Evolutionary conservation across 2,329 filamentous ascomycete genomes (phyloP).

Genomic region (Nemania sp.): DNA sequence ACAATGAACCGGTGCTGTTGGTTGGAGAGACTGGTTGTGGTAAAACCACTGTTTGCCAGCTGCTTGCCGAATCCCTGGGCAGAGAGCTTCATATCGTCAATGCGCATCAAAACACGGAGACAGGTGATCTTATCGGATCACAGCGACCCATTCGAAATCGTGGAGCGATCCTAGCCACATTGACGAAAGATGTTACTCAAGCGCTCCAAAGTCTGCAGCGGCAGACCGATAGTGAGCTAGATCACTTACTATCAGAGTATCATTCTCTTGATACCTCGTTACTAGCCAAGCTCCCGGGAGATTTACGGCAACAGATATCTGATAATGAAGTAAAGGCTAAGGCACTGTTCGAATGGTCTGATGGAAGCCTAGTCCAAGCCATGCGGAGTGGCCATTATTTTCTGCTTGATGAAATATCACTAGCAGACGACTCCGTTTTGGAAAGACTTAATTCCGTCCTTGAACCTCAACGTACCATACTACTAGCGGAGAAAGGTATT

Average conservation of each 20-base stretch:
- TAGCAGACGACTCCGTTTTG: conserved; percentile 95
- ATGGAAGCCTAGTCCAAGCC: conserved; percentile 89
- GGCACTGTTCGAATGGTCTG: conserved; percentile 93
- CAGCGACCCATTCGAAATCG: conserved; percentile 90
- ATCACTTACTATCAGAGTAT: conserved; percentile 63
- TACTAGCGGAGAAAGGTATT: conserved; percentile 92
- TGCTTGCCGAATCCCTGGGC: conserved; percentile 78
- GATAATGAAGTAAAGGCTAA: conserved; percentile 66
- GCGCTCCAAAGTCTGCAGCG: conserved; percentile 49
- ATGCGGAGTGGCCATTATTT: conserved; percentile 92
- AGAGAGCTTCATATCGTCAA: conserved; percentile 88
- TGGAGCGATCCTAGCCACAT: conserved; percentile 66
- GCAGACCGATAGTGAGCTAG: conserved; percentile 48
- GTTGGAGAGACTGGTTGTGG: conserved; percentile 97
- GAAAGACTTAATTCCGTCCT: conserved; percentile 96
- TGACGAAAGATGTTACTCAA: conserved; percentile 63
- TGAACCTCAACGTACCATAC: conserved; percentile 80
- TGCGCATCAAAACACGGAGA: conserved; percentile 97
- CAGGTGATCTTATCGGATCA: conserved; percentile 93
- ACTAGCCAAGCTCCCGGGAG: conserved; percentile 50
- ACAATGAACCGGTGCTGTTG: conserved; percentile 91
- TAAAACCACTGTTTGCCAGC: conserved; percentile 94
- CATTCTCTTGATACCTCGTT: conserved; percentile 53
- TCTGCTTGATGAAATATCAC: conserved; percentile 93
- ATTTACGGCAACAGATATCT: conserved; percentile 51